Conservation (phyloP, 2,329 filamentous ascomycete species). For the Lasiodiplodia sp. region DNA sequence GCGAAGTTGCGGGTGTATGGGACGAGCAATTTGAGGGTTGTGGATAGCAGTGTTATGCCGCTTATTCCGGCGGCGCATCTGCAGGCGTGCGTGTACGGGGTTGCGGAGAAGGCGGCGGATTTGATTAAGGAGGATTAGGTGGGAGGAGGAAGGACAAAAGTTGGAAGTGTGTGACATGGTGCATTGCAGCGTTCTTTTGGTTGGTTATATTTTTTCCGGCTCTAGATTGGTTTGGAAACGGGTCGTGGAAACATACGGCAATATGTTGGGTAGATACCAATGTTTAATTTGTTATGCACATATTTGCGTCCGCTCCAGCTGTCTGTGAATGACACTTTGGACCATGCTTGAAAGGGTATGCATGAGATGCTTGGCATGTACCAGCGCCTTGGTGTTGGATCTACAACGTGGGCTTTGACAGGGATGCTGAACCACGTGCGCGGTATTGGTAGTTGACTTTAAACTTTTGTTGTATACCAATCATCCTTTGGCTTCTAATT, state of each 20-base stretch:
- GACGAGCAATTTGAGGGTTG: slow-evolving; percentile 35
- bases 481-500: no score
- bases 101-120: slow-evolving; percentile 36
- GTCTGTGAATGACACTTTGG: no score
- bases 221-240: background rate
- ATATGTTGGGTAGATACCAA: background rate
- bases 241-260: background rate
- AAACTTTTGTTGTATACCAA: no score
- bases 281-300: background rate
- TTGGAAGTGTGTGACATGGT: background rate
- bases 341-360: no score
- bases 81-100: slow-evolving; percentile 36
- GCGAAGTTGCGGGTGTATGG: slow-evolving; percentile 39
- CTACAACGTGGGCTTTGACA: background rate
- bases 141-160: background rate
- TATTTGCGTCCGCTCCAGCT: no score
- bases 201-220: background rate
- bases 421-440: background rate
- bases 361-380: background rate
- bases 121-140: background rate
- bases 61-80: slow-evolving; percentile 32
- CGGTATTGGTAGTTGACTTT: background rate
- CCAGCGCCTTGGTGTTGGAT: background rate
- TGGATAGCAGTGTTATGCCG: slow-evolving; percentile 36
- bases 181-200: background rate